phyloP scores from a whole-genome alignment of 805 yeast species.

The Pichia nanzhaoensis region DNA sequence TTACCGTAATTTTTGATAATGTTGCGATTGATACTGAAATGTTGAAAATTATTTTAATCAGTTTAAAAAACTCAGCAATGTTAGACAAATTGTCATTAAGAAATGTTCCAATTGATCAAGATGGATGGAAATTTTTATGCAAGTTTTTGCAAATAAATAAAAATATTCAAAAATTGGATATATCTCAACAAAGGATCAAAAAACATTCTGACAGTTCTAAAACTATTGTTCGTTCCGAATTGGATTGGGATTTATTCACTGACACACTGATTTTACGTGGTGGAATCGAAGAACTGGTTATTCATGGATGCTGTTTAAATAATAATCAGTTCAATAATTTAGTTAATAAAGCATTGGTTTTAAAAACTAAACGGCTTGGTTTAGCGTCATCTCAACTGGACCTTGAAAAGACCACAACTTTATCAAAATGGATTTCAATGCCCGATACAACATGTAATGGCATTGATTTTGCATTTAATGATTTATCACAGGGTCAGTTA shows the following conservation, averaged over 20 bases:
- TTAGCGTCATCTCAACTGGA: conserved; percentile 47
- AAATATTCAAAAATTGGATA: conserved; percentile 43
- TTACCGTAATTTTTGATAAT: conserved; percentile 51
- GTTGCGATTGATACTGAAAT: conserved; percentile 49
- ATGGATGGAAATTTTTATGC: conserved; percentile 47
- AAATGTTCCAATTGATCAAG: conserved; percentile 46
- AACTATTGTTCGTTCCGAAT: conserved; percentile 34
- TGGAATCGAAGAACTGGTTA: conserved; percentile 52
- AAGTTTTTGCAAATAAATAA: conserved; percentile 39
- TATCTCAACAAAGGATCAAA: conserved; percentile 50
- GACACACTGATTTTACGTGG: conserved; percentile 37
- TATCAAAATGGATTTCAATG: conserved; percentile 43
- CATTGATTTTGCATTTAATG: conserved; percentile 50
- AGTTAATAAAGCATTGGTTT: conserved; percentile 35
- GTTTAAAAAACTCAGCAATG: conserved; percentile 36
- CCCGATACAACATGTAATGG: conserved; percentile 44
- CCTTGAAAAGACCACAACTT: conserved; percentile 32
- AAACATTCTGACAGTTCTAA: conserved; percentile 34
- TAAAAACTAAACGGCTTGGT: conserved; percentile 45
- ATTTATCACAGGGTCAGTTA: conserved; percentile 40
- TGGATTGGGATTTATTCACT: conserved; percentile 49
- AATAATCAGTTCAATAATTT: conserved; percentile 36
- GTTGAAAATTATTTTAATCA: conserved; percentile 42
- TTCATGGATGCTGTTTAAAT: conserved; percentile 47
- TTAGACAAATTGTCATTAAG: conserved; percentile 48